A percentile compares a stretch with the other conserved stretches of the same genome.
phyloP scores from a whole-genome alignment of 257 asterid species.

The Solanum chmielewskii region DNA sequence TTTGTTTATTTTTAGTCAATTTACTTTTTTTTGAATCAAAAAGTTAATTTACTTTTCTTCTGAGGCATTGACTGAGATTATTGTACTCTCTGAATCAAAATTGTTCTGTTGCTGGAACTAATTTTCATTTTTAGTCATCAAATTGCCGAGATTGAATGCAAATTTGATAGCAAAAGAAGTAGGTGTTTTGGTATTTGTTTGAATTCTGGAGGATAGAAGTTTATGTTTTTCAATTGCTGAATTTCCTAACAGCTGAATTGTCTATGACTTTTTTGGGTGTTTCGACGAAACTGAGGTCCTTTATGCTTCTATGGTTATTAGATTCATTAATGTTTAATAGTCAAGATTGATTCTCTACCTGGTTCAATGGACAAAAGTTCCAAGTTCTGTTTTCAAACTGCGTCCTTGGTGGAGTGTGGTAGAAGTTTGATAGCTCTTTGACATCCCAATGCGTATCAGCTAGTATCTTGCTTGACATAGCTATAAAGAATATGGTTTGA shows the following conservation, averaged over 20 bases:
- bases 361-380: not conserved
- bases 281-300: not conserved
- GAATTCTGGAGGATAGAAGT: not conserved
- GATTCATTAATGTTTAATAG: not conserved
- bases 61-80: not conserved
- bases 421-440: not conserved
- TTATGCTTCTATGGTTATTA: not conserved
- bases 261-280: not conserved
- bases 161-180: not conserved
- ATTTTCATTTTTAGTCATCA: not conserved
- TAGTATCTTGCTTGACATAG: not conserved
- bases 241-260: not conserved
- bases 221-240: not conserved
- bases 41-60: not conserved
- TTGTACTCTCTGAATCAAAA: not conserved
- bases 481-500: not conserved
- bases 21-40: not conserved
- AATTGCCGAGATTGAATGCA: not conserved
- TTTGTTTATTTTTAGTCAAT: not conserved
- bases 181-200: not conserved
- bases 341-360: not conserved
- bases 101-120: not conserved
- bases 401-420: not conserved
- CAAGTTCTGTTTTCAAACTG: not conserved
- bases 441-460: not conserved